Evolutionary conservation across 257 asterid genomes (phyloP), one percentile per base, ranked within the genome.

Genomic region (Solanum sparsipilum): DNA sequence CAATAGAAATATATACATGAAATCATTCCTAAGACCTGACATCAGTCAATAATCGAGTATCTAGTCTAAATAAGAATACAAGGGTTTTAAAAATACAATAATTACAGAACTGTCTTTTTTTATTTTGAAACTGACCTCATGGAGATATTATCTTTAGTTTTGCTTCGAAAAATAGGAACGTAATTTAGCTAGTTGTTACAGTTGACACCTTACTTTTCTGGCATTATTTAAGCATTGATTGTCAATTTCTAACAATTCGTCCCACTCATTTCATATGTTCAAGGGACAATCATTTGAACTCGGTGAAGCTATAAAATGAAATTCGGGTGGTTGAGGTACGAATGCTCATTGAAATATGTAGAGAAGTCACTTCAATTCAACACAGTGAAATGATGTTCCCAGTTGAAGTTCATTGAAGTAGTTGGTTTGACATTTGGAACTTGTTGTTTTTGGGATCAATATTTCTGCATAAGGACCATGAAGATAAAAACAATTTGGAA

Each of bases 101-200:
- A 7, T 3, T 7, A 58, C 0, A 20, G 5, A 58, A 1, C 5
- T 7, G 0, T 20, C 12, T 20, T 58, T 20, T 20, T 1, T 58
- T 58, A 20, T 20, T 20, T 58, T 58, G 25, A 58, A 58, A 7
- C 12, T 3, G 2, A 8, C 25, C 25, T 58, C 12, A 3, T 58
- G 67, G 67, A 58, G 12, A 58, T 2, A 20, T 58, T 58, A 58
- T 58, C 25, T 3, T 58, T 20, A 58, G 25, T 58, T 20, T 0
- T 20, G 25, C 25, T 58, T 58, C 2, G 0, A 21, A 20, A 58
- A 58, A 58, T 58, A 58, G 25, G 2, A 58, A 58, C 67, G 5
- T 58, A 3, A 58, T 21, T 20, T 20, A 20, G 5, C 0, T 20
- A 20, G 25, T 58, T 58, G 67, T 58, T 58, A 58, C 12, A 58